A percentile compares a stretch with the other conserved stretches of the same genome.
These are phyloP conservation scores for Barbatosphaeria neglecta DNA, from an alignment of 495 filamentous ascomycete species.

Conservation along the genomic window DNA sequence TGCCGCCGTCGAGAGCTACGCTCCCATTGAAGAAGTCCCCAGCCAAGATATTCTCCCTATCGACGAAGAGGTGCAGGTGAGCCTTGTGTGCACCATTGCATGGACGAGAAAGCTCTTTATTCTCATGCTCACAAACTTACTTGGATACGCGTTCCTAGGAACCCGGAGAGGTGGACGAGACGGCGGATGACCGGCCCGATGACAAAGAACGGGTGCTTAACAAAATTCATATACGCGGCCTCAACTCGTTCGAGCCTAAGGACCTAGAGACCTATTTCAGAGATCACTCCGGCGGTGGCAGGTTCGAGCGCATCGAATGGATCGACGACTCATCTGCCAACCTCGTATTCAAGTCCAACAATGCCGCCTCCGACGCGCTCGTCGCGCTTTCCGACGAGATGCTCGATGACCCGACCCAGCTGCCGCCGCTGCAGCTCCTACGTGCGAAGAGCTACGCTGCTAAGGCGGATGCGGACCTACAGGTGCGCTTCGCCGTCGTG, in stretches of 20 bases:
- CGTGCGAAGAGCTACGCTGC: conserved; percentile 50
- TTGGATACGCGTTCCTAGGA: conserved; percentile 17
- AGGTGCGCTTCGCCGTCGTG: conserved; percentile 61
- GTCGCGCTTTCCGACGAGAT: conserved; percentile 40
- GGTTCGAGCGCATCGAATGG: conserved; percentile 67
- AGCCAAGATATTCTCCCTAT: conserved; percentile 27
- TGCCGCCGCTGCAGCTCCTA: conserved; percentile 37
- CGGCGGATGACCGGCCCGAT: conserved; percentile 8
- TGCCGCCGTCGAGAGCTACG: conserved; percentile 26
- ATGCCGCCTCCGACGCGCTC: conserved; percentile 59
- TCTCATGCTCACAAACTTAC: too few relatives aligned
- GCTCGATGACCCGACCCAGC: conserved; percentile 32
- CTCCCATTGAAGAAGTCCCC: conserved; percentile 32
- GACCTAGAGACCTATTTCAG: conserved; percentile 60
- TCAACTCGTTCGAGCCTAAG: conserved; percentile 68
- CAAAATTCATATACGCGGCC: conserved; percentile 73
- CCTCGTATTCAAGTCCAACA: conserved; percentile 59
- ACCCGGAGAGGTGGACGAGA: conserved; percentile 22
- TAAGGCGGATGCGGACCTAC: conserved; percentile 57
- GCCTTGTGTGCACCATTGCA: conserved; percentile 11
- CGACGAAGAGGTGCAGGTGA: conserved; percentile 22
- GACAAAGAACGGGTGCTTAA: conserved; percentile 26
- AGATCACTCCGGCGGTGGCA: conserved; percentile 46
- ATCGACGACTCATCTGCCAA: conserved; percentile 91
- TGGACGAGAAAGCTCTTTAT: conserved; percentile 6